Evolutionary conservation across 2,329 filamentous ascomycete genomes (phyloP).

Genomic region (Botrytis squamosa): DNA sequence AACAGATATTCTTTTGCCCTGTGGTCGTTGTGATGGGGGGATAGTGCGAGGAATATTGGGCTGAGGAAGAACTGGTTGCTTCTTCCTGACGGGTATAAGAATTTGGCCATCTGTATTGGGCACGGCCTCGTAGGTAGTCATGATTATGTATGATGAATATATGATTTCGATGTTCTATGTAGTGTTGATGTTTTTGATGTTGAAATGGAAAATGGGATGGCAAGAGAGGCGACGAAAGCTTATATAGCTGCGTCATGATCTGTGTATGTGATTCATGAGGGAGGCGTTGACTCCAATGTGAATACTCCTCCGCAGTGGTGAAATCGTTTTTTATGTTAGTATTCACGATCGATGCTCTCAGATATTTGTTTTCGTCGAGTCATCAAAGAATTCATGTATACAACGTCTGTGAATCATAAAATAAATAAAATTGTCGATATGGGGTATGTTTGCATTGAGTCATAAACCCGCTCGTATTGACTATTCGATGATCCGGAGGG

Average conservation of each 20-base stretch:
- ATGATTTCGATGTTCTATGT: background rate
- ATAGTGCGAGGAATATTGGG: background rate
- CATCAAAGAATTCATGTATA: background rate
- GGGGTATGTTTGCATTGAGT: background rate
- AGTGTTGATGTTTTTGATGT: background rate
- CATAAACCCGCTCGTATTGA: background rate
- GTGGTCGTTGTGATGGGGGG: background rate
- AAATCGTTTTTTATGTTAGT: background rate
- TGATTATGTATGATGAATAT: background rate
- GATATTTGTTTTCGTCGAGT: background rate
- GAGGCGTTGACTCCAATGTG: background rate
- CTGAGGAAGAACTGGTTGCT: background rate
- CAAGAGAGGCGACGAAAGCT: background rate
- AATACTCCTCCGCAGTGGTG: background rate
- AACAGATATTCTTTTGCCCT: background rate
- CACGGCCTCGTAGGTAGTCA: slow-evolving; percentile 5
- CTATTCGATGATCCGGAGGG: background rate
- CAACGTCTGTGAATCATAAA: background rate
- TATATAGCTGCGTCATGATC: background rate
- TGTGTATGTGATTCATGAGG: background rate
- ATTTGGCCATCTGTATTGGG: slow-evolving; percentile 13
- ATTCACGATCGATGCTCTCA: background rate
- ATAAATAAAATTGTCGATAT: background rate
- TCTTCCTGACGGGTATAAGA: background rate
- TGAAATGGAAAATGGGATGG: background rate